Evolutionary conservation across 2,329 filamentous ascomycete genomes (phyloP).

Genomic region (Tolypocladium nubicola): DNA sequence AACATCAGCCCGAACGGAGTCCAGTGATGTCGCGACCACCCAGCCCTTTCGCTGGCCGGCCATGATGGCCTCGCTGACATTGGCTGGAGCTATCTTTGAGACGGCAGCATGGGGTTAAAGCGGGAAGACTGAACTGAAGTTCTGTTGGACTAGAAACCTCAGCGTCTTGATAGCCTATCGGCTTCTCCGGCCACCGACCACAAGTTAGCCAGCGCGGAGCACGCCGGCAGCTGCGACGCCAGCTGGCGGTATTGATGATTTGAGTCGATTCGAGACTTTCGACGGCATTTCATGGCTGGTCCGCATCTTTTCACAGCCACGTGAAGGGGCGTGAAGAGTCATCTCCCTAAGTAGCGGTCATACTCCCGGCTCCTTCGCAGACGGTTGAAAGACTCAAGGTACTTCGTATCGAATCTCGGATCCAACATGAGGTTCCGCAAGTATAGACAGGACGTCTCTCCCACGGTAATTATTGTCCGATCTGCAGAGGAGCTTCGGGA

Average conservation of each 20-base stretch:
- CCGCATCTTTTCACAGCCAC: no score
- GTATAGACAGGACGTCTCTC: no score
- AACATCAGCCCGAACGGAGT: constrained; percentile 1
- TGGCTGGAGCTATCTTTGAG: background rate
- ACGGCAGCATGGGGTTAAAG: background rate
- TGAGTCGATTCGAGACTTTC: background rate
- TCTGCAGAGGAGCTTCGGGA: no score
- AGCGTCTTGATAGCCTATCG: background rate
- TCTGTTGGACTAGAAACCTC: background rate
- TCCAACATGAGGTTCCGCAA: no score
- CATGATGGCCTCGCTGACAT: background rate
- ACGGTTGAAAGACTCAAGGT: no score
- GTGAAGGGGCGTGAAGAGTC: no score
- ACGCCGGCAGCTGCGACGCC: no score
- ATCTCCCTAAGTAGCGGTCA: background rate
- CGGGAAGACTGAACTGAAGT: background rate
- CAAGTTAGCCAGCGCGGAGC: background rate
- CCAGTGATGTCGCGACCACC: background rate
- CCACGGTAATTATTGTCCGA: no score
- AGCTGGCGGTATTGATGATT: background rate
- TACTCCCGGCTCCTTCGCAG: background rate
- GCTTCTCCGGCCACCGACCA: background rate
- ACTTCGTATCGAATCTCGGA: no score
- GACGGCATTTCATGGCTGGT: no score
- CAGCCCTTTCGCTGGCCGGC: background rate